Evolutionary conservation across 148 eudicot genomes (phyloP).

Genomic region (Euryodendron excelsum): DNA sequence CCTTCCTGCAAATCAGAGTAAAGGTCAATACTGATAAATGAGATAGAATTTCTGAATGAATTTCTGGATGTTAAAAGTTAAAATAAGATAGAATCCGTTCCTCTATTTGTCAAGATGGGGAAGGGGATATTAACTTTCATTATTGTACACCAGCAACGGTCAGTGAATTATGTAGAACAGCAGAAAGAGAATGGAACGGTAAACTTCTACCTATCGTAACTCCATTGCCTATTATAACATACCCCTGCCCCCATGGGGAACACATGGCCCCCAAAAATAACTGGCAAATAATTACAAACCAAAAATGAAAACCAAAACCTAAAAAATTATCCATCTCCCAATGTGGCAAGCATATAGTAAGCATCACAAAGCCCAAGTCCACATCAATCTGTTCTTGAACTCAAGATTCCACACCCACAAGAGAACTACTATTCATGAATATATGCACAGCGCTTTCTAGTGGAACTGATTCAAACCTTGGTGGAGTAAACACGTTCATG

Average conservation of each 20-base stretch:
- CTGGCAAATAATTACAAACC: no score
- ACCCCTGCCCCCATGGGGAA: not conserved
- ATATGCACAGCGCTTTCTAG: not conserved
- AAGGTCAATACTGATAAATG: not conserved
- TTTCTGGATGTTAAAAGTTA: not conserved
- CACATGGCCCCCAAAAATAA: not conserved
- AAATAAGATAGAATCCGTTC: not conserved
- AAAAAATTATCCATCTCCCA: not conserved
- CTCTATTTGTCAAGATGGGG: not conserved
- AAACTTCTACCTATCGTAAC: not conserved
- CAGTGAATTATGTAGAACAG: not conserved
- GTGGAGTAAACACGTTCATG: slow-evolving; percentile 97
- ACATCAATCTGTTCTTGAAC: not conserved
- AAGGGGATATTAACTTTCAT: not conserved
- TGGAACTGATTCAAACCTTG: slow-evolving; percentile 42
- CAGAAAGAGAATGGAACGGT: not conserved
- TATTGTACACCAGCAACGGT: not conserved
- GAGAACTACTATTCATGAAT: not conserved
- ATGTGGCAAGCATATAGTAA: not conserved
- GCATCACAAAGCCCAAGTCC: not conserved
- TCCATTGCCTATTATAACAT: not conserved
- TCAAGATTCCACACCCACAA: not conserved
- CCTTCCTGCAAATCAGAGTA: slow-evolving; percentile 70
- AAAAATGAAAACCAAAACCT: not conserved
- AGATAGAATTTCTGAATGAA: not conserved